Evolutionary conservation across 352 stramenopile species (phyloP).

Genomic region (Globisporangium paroecandrum): DNA sequence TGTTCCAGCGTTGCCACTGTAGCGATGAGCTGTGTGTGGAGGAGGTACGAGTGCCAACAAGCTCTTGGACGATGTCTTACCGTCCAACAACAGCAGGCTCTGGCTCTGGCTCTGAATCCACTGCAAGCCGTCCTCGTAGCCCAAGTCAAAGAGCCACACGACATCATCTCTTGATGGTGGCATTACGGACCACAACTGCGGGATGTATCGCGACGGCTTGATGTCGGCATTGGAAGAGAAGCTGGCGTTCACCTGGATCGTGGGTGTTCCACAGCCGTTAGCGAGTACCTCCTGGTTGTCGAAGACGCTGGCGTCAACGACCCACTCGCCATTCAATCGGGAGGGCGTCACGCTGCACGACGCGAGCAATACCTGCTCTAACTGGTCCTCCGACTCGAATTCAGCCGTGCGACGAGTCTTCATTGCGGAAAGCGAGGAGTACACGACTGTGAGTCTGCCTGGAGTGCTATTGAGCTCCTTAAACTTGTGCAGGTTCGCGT

Average conservation of each 20-base stretch:
- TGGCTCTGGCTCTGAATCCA: conserved; percentile 28
- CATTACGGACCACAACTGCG: conserved; percentile 59
- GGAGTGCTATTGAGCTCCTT: conserved; percentile 29
- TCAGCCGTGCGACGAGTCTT: conserved; percentile 27
- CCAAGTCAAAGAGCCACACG: conserved; percentile 51
- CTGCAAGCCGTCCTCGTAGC: conserved; percentile 38
- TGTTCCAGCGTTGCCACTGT: not conserved
- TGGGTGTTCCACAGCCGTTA: not conserved
- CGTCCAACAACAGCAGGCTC: not conserved
- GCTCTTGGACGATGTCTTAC: not conserved
- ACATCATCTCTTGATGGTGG: conserved; percentile 46
- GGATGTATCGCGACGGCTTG: conserved; percentile 57
- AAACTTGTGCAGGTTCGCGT: conserved; percentile 27
- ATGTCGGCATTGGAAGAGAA: conserved; percentile 47
- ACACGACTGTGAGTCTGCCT: conserved; percentile 40
- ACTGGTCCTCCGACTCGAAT: conserved; percentile 42
- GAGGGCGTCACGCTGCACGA: conserved; percentile 59
- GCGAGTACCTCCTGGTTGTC: conserved; percentile 33
- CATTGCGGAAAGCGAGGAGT: conserved; percentile 50
- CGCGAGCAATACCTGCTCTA: conserved; percentile 41
- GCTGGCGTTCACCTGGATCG: conserved; percentile 24
- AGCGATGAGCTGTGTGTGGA: not conserved
- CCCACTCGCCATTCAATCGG: conserved; percentile 45
- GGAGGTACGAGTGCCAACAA: not conserved
- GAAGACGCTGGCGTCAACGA: conserved; percentile 56